These are phyloP conservation scores for Cylindrotheca closterium DNA, from an alignment of 108 stramenopile genomes.

Conservation along the genomic window DNA sequence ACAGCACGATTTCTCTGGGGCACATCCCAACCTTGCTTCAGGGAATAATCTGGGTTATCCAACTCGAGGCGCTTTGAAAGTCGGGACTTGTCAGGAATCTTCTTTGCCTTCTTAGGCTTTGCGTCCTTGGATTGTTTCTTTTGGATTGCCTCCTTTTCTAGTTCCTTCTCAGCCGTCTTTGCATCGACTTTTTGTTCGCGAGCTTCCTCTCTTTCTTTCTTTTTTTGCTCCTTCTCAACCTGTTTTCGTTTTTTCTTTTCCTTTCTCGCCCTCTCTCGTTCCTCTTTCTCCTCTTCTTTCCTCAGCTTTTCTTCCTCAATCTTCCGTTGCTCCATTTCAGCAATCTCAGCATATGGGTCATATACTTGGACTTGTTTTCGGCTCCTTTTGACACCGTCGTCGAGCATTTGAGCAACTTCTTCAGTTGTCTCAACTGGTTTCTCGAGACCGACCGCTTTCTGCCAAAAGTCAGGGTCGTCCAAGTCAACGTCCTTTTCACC, in stretches of 20 bases:
- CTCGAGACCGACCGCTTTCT: slow-evolving; percentile 74
- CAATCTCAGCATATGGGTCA: slow-evolving; percentile 73
- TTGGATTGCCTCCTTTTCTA: slow-evolving; percentile 21
- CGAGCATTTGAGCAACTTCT: slow-evolving; percentile 74
- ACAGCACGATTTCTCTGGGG: slow-evolving; percentile 65
- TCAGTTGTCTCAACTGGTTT: slow-evolving; percentile 68
- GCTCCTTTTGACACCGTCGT: slow-evolving; percentile 71
- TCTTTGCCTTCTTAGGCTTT: slow-evolving; percentile 43
- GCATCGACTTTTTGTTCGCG: slow-evolving; percentile 19
- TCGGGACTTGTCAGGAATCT: slow-evolving; percentile 53
- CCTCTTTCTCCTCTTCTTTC: slow-evolving; percentile 65
- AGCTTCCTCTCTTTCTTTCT: slow-evolving; percentile 38
- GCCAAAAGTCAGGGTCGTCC: slow-evolving; percentile 95
- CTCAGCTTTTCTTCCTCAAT: slow-evolving; percentile 59
- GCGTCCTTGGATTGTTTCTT: slow-evolving; percentile 24
- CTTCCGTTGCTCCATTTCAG: slow-evolving; percentile 54
- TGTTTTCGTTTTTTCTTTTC: slow-evolving; percentile 63
- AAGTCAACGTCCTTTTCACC: slow-evolving; percentile 89
- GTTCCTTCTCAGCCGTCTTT: slow-evolving; percentile 6
- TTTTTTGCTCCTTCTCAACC: slow-evolving; percentile 60
- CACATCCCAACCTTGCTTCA: slow-evolving; percentile 86
- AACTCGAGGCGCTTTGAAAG: slow-evolving; percentile 61
- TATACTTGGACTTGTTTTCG: slow-evolving; percentile 80
- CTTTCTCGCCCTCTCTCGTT: slow-evolving; percentile 59
- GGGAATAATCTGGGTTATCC: slow-evolving; percentile 71